Percentiles rank a stretch among this genome's conserved stretches.
Evolutionary conservation across 352 stramenopile genomes (phyloP).

Genomic region (Globisporangium irregulare): DNA sequence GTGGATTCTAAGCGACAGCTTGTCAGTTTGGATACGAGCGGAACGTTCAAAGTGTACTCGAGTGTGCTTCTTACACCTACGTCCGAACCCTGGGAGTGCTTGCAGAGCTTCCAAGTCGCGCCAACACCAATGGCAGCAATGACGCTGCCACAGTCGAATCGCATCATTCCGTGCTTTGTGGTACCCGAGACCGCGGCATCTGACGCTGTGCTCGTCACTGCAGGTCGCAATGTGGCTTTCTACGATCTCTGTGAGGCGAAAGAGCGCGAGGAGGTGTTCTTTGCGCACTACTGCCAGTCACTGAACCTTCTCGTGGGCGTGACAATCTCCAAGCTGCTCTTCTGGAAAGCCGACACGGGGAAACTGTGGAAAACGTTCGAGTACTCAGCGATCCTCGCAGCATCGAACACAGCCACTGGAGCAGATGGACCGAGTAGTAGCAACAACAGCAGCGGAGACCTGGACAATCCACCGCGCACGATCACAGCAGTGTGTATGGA

Average conservation of each 20-base stretch:
- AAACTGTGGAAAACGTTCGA: constrained; percentile 51
- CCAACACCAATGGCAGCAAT: constrained; percentile 4
- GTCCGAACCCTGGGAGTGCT: constrained; percentile 47
- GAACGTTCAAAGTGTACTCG: constrained; percentile 44
- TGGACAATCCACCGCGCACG: constrained; percentile 17
- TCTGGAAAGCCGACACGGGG: constrained; percentile 60
- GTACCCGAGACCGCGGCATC: constrained; percentile 43
- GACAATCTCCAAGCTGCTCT: constrained; percentile 49
- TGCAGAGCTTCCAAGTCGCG: constrained; percentile 35
- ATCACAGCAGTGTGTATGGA: constrained; percentile 81
- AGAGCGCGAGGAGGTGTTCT: constrained; percentile 63
- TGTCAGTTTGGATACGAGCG: constrained; percentile 44
- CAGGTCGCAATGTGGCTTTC: constrained; percentile 36
- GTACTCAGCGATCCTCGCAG: constrained; percentile 34
- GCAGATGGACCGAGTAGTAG: constrained; percentile 12
- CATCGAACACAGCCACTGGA: constrained; percentile 9
- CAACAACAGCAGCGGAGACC: not conserved
- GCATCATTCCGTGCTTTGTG: constrained; percentile 23
- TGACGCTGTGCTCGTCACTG: constrained; percentile 54
- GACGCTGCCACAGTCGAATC: not conserved
- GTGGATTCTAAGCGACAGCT: constrained; percentile 62
- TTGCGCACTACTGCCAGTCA: constrained; percentile 47
- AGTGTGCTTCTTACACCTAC: constrained; percentile 43
- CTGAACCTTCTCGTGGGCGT: constrained; percentile 58
- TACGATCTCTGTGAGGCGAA: constrained; percentile 63